Percentiles rank a stretch among this genome's conserved stretches.
Evolutionary conservation across 1,284 basidiomycete genomes (phyloP).

Genomic region (Tetrapyrgos nigripes): DNA sequence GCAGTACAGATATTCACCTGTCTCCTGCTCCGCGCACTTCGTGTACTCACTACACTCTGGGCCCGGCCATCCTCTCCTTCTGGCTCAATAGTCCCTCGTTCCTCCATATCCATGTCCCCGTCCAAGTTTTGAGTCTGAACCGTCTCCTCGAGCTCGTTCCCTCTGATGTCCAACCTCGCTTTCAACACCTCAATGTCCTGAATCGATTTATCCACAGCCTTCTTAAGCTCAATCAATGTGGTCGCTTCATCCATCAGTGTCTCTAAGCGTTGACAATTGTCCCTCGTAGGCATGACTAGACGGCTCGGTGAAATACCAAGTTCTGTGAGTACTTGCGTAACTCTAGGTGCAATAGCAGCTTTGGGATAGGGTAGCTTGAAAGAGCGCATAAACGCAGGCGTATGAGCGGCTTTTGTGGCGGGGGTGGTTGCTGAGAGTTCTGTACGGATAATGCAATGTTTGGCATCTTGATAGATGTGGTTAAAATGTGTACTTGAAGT

Average conservation of each 20-base stretch:
- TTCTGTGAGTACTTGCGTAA: conserved; percentile 78
- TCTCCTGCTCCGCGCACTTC: conserved; percentile 64
- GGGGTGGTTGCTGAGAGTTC: conserved; percentile 60
- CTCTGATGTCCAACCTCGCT: conserved; percentile 67
- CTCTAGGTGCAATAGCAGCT: conserved; percentile 72
- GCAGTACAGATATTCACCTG: conserved; percentile 47
- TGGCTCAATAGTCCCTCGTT: conserved; percentile 46
- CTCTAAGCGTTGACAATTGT: conserved; percentile 79
- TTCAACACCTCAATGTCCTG: conserved; percentile 81
- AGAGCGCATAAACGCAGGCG: conserved; percentile 81
- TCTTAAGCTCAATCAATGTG: conserved; percentile 85
- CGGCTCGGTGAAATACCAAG: conserved; percentile 76
- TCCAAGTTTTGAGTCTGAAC: conserved; percentile 25
- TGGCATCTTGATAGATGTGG: conserved; percentile 55
- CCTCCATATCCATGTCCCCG: conserved; percentile 37
- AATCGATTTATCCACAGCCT: conserved; percentile 84
- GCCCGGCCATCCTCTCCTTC: conserved; percentile 61
- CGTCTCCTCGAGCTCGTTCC: conserved; percentile 42
- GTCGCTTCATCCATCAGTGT: conserved; percentile 74
- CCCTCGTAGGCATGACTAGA: conserved; percentile 90
- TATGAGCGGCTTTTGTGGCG: conserved; percentile 77
- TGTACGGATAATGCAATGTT: conserved; percentile 78
- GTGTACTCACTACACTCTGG: conserved; percentile 68
- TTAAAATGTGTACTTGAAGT: conserved; percentile 4
- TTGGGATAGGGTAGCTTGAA: conserved; percentile 84